A percentile compares a stretch with the other conserved stretches of the same genome.
These are phyloP conservation scores for Coprinopsis cinerea DNA, from an alignment of 768 basidiomycete species.

Conservation along the genomic window DNA sequence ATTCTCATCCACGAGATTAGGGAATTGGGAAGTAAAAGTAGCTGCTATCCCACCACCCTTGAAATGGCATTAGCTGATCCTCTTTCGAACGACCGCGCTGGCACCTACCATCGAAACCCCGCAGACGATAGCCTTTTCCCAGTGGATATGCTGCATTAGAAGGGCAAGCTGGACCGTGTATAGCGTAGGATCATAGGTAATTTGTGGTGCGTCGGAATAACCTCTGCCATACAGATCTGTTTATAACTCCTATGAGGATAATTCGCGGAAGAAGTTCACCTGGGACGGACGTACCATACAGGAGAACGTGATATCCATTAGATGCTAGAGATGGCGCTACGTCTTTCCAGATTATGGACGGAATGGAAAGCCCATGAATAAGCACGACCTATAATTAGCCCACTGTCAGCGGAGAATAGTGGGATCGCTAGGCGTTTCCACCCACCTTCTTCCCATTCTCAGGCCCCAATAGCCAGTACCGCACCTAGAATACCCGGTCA, in stretches of 20 bases:
- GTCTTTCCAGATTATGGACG: constrained; percentile 73
- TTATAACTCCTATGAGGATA: neutral
- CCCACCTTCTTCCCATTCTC: constrained; percentile 59
- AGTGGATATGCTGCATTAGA: constrained; percentile 71
- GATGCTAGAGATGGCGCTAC: constrained; percentile 59
- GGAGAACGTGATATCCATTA: constrained; percentile 64
- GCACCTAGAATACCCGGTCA: constrained; percentile 34
- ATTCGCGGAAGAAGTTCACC: neutral
- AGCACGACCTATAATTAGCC: constrained; percentile 52
- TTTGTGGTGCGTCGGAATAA: constrained; percentile 75
- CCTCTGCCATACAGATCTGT: constrained; percentile 78
- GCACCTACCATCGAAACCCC: constrained; percentile 73
- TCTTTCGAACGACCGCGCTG: neutral
- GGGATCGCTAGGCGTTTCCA: constrained; percentile 2
- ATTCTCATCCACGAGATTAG: constrained; percentile 60
- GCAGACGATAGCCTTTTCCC: constrained; percentile 59
- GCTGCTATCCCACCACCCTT: constrained; percentile 73
- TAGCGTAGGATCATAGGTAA: constrained; percentile 56
- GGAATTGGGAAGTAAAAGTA: constrained; percentile 66
- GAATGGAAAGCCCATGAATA: constrained; percentile 74
- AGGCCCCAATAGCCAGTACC: constrained; percentile 77
- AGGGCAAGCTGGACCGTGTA: constrained; percentile 78
- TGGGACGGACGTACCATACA: constrained; percentile 50
- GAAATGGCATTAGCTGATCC: neutral
- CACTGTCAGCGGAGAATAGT: neutral